These are phyloP conservation scores for Krasilnikovozyma curviuscula DNA, from an alignment of 768 basidiomycete genomes.

Conservation along the genomic window DNA sequence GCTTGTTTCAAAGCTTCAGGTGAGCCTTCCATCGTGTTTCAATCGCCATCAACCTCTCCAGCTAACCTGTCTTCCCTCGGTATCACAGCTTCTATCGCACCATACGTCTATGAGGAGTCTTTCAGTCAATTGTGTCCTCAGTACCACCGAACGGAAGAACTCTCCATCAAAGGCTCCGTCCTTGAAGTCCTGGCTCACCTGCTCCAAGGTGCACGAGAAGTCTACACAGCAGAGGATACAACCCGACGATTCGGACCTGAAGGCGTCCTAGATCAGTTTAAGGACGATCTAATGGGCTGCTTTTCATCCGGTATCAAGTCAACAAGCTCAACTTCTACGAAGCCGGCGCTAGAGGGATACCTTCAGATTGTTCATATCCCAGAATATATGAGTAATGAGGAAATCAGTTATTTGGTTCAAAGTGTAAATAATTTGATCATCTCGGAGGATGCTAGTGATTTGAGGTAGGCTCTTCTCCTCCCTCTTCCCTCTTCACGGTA, in stretches of 20 bases:
- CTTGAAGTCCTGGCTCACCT: conserved; percentile 38
- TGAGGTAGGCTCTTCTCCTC: conserved; percentile 4
- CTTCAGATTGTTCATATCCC: conserved; percentile 46
- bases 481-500: background rate
- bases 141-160: conserved; percentile 38
- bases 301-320: conserved; percentile 9
- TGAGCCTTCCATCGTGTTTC: conserved; percentile 29
- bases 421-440: conserved; percentile 51
- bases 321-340: conserved; percentile 20
- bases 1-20: conserved; percentile 59
- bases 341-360: conserved; percentile 46
- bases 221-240: conserved; percentile 16
- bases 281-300: conserved; percentile 48
- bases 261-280: conserved; percentile 37
- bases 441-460: conserved; percentile 31
- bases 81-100: conserved; percentile 43
- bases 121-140: conserved; percentile 57
- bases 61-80: background rate
- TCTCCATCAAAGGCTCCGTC: conserved; percentile 38
- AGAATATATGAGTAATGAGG: conserved; percentile 45
- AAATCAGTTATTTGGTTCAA: conserved; percentile 60
- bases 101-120: conserved; percentile 46
- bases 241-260: conserved; percentile 11
- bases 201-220: conserved; percentile 32
- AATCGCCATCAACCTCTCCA: background rate